Percentiles rank a stretch among this genome's conserved stretches.
These are phyloP conservation scores for Komagataella kurtzmanii DNA, from an alignment of 805 yeast species.

Conservation along the genomic window DNA sequence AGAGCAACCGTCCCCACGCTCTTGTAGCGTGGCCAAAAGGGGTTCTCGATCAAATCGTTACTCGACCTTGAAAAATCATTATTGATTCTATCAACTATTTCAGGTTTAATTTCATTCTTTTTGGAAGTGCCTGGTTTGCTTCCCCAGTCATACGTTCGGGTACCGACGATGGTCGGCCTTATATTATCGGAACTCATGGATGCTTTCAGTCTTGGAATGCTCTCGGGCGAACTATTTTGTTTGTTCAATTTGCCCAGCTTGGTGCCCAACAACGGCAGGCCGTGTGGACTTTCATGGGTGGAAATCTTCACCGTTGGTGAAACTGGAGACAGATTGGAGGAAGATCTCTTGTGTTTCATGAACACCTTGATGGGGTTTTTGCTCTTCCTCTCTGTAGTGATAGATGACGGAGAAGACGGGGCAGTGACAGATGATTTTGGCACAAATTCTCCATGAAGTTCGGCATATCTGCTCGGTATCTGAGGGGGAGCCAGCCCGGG, in stretches of 20 bases:
- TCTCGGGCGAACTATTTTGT: neutral
- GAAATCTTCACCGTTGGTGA: neutral
- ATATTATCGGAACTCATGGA: neutral
- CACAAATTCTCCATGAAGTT: neutral
- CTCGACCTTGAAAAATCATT: neutral
- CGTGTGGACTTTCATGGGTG: neutral
- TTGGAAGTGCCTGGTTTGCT: neutral
- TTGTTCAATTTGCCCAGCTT: neutral
- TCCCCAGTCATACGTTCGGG: neutral
- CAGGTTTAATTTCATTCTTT: neutral
- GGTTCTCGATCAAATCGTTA: neutral
- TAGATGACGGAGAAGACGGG: neutral
- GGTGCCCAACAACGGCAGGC: neutral
- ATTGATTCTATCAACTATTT: neutral
- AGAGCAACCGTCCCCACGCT: neutral
- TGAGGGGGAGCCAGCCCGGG: constrained; percentile 2
- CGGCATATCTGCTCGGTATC: constrained; percentile 2
- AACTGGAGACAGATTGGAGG: constrained; percentile 1
- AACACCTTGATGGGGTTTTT: constrained; percentile 14
- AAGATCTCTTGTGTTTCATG: constrained; percentile 12
- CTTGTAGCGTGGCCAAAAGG: neutral
- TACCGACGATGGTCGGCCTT: neutral
- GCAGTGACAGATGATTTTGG: neutral
- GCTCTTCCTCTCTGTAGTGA: constrained; percentile 5
- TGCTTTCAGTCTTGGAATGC: neutral